phyloP scores from a whole-genome alignment of 2,329 filamentous ascomycete species.

The Coniochaeta ligniaria region DNA sequence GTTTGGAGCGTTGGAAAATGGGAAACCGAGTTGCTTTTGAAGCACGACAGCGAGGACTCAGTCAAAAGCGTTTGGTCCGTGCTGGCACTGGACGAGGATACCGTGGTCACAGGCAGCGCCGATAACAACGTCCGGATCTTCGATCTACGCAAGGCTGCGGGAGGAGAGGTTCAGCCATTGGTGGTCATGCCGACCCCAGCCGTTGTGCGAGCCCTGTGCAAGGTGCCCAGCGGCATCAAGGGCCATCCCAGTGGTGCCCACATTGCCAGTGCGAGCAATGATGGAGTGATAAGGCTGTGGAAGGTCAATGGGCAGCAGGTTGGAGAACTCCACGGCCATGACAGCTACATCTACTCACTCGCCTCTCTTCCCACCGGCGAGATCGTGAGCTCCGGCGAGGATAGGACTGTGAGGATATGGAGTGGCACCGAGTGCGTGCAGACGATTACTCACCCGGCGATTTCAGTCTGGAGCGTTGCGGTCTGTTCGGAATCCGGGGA shows the following conservation, averaged over 20 bases:
- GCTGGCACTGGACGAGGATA: slow-evolving; percentile 70
- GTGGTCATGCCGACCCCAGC: slow-evolving; percentile 62
- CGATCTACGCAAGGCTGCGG: slow-evolving; percentile 56
- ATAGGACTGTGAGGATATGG: slow-evolving; percentile 91
- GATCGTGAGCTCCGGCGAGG: slow-evolving; percentile 85
- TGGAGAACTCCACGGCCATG: slow-evolving; percentile 76
- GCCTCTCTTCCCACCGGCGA: slow-evolving; percentile 74
- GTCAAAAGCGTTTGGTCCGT: slow-evolving; percentile 78
- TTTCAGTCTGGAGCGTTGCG: slow-evolving; percentile 93
- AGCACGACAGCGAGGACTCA: slow-evolving; percentile 60
- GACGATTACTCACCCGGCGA: slow-evolving; percentile 93
- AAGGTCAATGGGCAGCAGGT: slow-evolving; percentile 71
- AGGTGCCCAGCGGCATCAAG: slow-evolving; percentile 48
- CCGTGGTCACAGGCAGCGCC: slow-evolving; percentile 84
- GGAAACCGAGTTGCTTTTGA: slow-evolving; percentile 66
- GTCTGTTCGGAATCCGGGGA: slow-evolving; percentile 77
- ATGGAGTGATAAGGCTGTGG: slow-evolving; percentile 83
- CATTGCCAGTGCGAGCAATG: slow-evolving; percentile 93
- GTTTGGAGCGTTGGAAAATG: slow-evolving; percentile 83
- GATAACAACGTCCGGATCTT: slow-evolving; percentile 87
- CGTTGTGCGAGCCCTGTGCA: slow-evolving; percentile 82
- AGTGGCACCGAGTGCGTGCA: slow-evolving; percentile 75
- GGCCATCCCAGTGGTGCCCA: slow-evolving; percentile 76
- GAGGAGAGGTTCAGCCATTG: slow-evolving; percentile 41
- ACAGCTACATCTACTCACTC: slow-evolving; percentile 90